These are phyloP conservation scores for Acer saccharum DNA, from an alignment of 345 rosid genomes.

Conservation along the genomic window DNA sequence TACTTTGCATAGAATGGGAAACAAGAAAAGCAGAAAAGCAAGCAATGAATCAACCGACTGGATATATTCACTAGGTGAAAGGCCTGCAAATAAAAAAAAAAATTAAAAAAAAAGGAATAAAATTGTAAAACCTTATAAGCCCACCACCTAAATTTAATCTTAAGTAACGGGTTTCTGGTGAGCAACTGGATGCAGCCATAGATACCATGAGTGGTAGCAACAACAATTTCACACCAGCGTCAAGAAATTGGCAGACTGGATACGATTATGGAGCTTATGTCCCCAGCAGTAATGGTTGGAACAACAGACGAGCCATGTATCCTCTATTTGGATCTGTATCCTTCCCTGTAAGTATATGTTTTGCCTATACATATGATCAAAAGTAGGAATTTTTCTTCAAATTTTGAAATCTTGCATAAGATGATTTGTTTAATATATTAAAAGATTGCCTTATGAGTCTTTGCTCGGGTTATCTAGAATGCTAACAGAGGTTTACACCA, in stretches of 20 bases:
- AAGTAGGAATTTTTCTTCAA: neutral
- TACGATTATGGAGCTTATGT: neutral
- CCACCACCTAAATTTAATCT: neutral
- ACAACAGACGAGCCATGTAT: neutral
- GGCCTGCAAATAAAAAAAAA: neutral
- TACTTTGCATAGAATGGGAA: constrained; percentile 17
- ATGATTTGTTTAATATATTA: neutral
- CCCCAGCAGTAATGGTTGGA: neutral
- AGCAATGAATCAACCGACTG: neutral
- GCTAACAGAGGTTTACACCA: neutral
- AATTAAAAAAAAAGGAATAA: neutral
- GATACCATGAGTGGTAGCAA: constrained; percentile 23
- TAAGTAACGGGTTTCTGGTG: neutral
- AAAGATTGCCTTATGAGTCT: neutral
- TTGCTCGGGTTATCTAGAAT: constrained; percentile 9
- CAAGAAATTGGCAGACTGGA: neutral
- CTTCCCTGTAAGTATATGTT: constrained; percentile 19
- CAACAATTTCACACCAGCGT: constrained; percentile 11
- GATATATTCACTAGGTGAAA: constrained; percentile 13
- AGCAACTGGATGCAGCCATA: neutral
- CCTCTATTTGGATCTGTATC: constrained; percentile 11
- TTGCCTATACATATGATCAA: neutral
- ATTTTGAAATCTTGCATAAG: neutral
- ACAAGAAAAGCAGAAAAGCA: constrained; percentile 6
- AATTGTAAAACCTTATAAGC: neutral